Conservation (phyloP, 768 basidiomycete species). For the Rubroboletus pulcherrimus region DNA sequence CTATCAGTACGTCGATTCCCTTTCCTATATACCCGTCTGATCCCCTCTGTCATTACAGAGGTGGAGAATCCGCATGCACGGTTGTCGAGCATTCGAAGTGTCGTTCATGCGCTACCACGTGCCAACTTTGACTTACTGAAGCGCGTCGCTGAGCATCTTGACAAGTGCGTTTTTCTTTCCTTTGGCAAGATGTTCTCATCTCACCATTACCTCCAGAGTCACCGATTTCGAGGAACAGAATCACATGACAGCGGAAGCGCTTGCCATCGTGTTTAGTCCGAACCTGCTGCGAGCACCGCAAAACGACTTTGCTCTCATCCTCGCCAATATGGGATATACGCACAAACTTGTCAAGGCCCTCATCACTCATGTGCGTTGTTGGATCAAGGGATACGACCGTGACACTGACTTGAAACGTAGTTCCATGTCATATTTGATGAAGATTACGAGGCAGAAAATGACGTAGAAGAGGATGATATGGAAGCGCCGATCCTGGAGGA, state of each 20-base stretch:
- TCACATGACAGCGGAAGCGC: constrained; percentile 83
- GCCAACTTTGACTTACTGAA: constrained; percentile 76
- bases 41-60: constrained; percentile 38
- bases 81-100: constrained; percentile 56
- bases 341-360: constrained; percentile 74
- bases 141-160: constrained; percentile 80
- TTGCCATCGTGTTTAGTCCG: constrained; percentile 84
- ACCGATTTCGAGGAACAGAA: constrained; percentile 86
- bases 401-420: constrained; percentile 27
- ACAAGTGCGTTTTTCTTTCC: constrained; percentile 43
- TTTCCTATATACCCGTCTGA: constrained; percentile 1
- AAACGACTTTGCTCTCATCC: constrained; percentile 72
- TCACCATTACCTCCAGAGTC: constrained; percentile 44
- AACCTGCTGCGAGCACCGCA: constrained; percentile 74
- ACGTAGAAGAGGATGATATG: constrained; percentile 61
- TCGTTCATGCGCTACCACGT: constrained; percentile 68
- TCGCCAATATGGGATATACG: constrained; percentile 76
- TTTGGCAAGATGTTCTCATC: not conserved
- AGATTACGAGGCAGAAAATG: constrained; percentile 49
- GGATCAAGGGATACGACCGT: not conserved
- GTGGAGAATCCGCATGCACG: constrained; percentile 67
- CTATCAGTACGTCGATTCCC: constrained; percentile 52
- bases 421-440: constrained; percentile 75
- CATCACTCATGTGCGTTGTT: constrained; percentile 63
- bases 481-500: constrained; percentile 68